phyloP scores from a whole-genome alignment of 306 rosid species.

The Casuarina equisetifolia region DNA sequence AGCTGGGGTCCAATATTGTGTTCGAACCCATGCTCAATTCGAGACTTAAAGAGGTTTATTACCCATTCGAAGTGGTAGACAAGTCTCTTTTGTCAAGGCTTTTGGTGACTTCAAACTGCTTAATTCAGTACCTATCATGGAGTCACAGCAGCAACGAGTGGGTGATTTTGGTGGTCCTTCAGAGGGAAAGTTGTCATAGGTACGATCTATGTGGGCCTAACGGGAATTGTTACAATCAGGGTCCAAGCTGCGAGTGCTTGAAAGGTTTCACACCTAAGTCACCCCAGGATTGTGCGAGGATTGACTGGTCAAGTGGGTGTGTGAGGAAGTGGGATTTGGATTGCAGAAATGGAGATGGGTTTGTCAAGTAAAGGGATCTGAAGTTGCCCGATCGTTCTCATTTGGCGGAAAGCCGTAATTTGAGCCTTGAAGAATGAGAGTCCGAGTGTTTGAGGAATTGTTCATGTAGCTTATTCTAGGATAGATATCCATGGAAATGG shows the following conservation, averaged over 20 bases:
- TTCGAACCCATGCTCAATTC: constrained; percentile 21
- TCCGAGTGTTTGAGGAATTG: constrained; percentile 27
- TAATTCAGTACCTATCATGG: constrained; percentile 3
- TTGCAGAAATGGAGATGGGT: constrained; percentile 31
- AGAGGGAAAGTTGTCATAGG: constrained; percentile 20
- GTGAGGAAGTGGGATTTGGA: constrained; percentile 18
- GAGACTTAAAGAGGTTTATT: constrained; percentile 19
- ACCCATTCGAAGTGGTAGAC: constrained; percentile 10
- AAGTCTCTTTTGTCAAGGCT: constrained; percentile 12
- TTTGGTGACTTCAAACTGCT: constrained; percentile 19
- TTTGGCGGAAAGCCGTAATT: constrained; percentile 6
- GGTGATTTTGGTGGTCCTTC: not conserved
- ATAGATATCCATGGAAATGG: constrained; percentile 24
- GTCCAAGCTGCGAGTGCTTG: constrained; percentile 21
- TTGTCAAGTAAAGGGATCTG: constrained; percentile 16
- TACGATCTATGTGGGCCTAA: constrained; percentile 27
- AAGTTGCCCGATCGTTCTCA: constrained; percentile 28
- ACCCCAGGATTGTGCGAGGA: constrained; percentile 21
- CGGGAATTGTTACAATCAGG: constrained; percentile 9
- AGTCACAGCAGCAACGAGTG: constrained; percentile 11
- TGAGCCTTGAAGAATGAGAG: constrained; percentile 20
- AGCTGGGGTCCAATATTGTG: constrained; percentile 15
- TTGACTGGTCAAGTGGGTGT: constrained; percentile 26
- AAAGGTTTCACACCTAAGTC: constrained; percentile 28
- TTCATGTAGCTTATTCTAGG: constrained; percentile 24